Base-by-base conservation (phyloP, 1,284 basidiomycete species). In the Cutaneotrichosporon sp. region DNA sequence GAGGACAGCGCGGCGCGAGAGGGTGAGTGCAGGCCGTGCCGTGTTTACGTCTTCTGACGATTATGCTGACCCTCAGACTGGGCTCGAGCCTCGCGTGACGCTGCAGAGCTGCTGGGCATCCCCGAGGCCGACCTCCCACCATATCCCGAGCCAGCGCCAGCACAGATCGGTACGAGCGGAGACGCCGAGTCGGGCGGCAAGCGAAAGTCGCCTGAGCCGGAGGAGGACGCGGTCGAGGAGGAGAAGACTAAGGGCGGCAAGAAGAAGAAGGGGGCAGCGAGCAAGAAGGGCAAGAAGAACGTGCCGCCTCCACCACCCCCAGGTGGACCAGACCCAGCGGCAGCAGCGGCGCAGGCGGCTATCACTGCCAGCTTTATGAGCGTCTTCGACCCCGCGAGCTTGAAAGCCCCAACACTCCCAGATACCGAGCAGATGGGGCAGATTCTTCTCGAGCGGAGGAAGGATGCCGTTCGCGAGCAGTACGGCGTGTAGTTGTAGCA, bases 401-500 rank as follows among this genome's bases (percentile, higher is more conserved):
- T 96, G 13, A 69, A 86, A 53, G 81, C 84, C 34, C 91, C 90
- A 0, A 83, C 81, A 64, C 74, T 92, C 73, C 85, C 88, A 2
- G 83, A 80, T 1, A 78, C 80, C 45, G 81, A 84, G 49, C 88
- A 93, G 75, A 86, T 91, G 83, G 89, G 91, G 68, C 73, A 76
- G 30, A 81, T 87, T 20, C 72, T 97, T 51, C 79, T 97, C 52
- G 81, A 81, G 37, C 77, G 90, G 61, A 79, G 88, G 68, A 96
- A 96, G 77, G 80, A 84, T 71, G 85, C 86, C 15, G 72, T 96
- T 47, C 81, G 92, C 52, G 86, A 89, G 60, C 89, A 94, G 76
- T 87, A 87, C 69, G 76, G 72, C 12, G 72, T 74, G 26, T 70
- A 59, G 46, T 17, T 33, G 21, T 50, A 44, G 23, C 9, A 18